Base-by-base conservation (phyloP, 768 basidiomycete genomes). In the Gloeopeniophorella convolvens region DNA sequence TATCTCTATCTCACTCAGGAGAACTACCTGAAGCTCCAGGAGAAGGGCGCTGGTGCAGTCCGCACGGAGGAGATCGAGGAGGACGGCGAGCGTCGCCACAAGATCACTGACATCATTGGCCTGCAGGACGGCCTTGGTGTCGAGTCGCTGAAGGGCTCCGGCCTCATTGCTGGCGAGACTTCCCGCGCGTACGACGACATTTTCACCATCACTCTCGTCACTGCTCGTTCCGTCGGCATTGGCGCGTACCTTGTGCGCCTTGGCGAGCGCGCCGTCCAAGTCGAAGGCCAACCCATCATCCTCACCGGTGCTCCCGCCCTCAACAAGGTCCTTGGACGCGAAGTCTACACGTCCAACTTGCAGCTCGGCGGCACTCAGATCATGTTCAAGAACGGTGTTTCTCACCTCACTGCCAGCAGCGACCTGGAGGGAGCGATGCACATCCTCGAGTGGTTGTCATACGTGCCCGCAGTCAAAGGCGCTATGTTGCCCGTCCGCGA, bases 381-480 rank as follows among this genome's bases (percentile, higher is more conserved):
- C 74, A 98, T 99, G 96, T 89, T 92, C 81, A 97, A 97, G 81
- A 99, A 99, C 64, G 96, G 96, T 69, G 89, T 98, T 48, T 96
- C 95, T 4, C 96, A 99, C 66, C 72, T 98, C 51, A 94, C 91
- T 3, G 94, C 96, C 28, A 80, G 80, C 60, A 97, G 92, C 65
- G 96, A 99, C 65, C 72, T 99, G 28, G 90, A 98, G 67, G 96
- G 96, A 51, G 92, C 94, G 13, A 83, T 85, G 21, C 87, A 93
- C 51, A 97, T 98, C 58, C 72, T 97, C 37, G 80, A 92, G 59
- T 99, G 96, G 92, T 65, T 99, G 51, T 89, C 93, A 8, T 99
- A 92, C 66, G 78, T 98, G 2, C 95, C 96, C 9, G 87, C 86
- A 61, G 71, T 73, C 59, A 91, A 85, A 64, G 85, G 85, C 51